phyloP scores from a whole-genome alignment of 306 rosid species.

The cucumber (Cucumis sativus) region Cucumber_9930_V3 NC_026658.2:14332501-14333000 shows the following conservation, averaged over 20 bases:
- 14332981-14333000: neutral
- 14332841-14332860: neutral
- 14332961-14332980: neutral
- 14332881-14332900: neutral
- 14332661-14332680: neutral
- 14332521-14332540: too few relatives aligned
- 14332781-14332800: neutral
- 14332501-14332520: too few relatives aligned
- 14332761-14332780: neutral
- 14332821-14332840: neutral
- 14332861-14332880: neutral
- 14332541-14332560: too few relatives aligned
- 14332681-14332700: neutral
- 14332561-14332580: too few relatives aligned
- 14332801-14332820: slow-evolving; percentile 1
- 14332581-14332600: too few relatives aligned
- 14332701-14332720: neutral
- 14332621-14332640: neutral
- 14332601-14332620: neutral
- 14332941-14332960: neutral
- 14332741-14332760: neutral
- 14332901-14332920: neutral
- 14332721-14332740: neutral
- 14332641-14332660: neutral
- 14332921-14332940: neutral